Evolutionary conservation across 2,329 filamentous ascomycete genomes (phyloP).

Genomic region (Xenoacremonium recifei): DNA sequence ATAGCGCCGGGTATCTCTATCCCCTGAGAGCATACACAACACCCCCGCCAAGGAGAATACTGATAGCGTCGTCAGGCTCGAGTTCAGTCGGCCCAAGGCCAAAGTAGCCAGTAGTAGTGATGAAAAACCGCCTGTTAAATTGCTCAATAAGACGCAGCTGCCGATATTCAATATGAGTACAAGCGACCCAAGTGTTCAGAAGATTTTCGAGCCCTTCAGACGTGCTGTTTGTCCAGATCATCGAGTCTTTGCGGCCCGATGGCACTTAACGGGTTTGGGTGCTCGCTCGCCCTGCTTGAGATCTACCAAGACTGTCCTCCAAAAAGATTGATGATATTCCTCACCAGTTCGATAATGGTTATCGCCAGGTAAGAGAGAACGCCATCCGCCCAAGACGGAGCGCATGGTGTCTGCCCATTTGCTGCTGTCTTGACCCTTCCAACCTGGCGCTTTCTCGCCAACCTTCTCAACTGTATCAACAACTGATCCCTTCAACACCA

Average conservation of each 20-base stretch:
- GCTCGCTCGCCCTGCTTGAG: neutral
- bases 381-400: neutral
- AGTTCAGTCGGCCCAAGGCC: neutral
- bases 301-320: neutral
- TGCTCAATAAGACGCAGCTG: neutral
- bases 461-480: neutral
- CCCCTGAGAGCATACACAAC: neutral
- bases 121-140: neutral
- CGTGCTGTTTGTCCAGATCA: neutral
- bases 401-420: neutral
- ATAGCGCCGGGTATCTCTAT: neutral
- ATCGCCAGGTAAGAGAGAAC: neutral
- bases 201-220: neutral
- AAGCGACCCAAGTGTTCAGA: neutral
- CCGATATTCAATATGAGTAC: neutral
- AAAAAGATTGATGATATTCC: neutral
- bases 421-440: neutral
- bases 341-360: neutral
- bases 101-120: neutral
- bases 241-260: neutral
- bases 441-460: neutral
- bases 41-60: neutral
- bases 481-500: neutral
- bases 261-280: neutral
- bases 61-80: neutral